Evolutionary conservation across 2,329 filamentous ascomycete genomes (phyloP).

Genomic region (Aotearoamyces nothofagi): DNA sequence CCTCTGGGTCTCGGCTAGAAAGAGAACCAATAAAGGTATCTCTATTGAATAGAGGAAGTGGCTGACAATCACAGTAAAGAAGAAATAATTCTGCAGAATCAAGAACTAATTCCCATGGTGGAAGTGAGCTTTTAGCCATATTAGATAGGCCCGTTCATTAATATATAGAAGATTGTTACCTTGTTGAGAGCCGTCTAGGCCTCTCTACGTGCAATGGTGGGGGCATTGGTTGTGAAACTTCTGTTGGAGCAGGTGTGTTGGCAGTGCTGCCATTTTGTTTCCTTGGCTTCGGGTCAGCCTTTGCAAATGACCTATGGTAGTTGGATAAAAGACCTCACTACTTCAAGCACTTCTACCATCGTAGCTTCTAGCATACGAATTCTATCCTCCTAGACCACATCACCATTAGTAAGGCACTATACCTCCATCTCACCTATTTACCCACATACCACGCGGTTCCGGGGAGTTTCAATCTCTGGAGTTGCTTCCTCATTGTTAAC

Average conservation of each 20-base stretch:
- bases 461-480: neutral
- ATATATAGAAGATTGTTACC: conserved; percentile 2
- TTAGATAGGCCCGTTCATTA: conserved; percentile 5
- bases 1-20: conserved; percentile 20
- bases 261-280: too few species aligned
- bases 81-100: conserved; percentile 27
- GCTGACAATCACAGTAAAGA: conserved; percentile 32
- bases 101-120: conserved; percentile 23
- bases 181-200: neutral
- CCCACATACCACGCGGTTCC: neutral
- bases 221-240: too few species aligned
- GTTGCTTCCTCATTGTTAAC: too few species aligned
- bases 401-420: too few species aligned
- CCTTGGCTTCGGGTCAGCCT: too few species aligned
- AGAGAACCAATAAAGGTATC: conserved; percentile 25
- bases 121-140: conserved; percentile 17
- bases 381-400: neutral
- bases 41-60: conserved; percentile 29
- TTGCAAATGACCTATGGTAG: too few species aligned
- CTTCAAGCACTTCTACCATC: neutral
- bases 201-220: neutral
- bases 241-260: too few species aligned
- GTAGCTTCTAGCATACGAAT: neutral
- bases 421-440: too few species aligned
- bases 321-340: neutral